Percentiles rank a stretch among this genome's conserved stretches.
Evolutionary conservation across 2,329 filamentous ascomycete species (phyloP).

Genomic region (Huntiella bhutanensis): DNA sequence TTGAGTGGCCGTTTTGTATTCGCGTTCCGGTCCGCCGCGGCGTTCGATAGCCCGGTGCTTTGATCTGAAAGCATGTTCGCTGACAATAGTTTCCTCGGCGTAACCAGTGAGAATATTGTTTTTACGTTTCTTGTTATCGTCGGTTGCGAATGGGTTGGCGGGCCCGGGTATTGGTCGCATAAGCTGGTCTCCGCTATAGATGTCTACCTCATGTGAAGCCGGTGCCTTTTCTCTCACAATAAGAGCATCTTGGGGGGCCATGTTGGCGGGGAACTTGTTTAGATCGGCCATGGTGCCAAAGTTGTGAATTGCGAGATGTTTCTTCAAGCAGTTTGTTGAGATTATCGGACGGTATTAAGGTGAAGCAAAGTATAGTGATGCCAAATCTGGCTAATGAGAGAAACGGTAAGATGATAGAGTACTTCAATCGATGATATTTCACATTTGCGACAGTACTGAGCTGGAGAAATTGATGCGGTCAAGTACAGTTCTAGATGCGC

Average conservation of each 20-base stretch:
- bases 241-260: conserved; percentile 44
- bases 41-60: conserved; percentile 73
- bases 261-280: conserved; percentile 45
- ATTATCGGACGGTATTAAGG: too few relatives aligned
- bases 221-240: conserved; percentile 33
- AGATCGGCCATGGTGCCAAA: conserved; percentile 37
- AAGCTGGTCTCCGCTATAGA: conserved; percentile 55
- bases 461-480: not conserved
- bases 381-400: not conserved
- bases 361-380: not conserved
- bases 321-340: too few relatives aligned
- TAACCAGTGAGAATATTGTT: conserved; percentile 61
- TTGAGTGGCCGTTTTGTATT: conserved; percentile 33
- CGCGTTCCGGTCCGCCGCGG: conserved; percentile 35
- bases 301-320: not conserved
- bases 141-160: conserved; percentile 53
- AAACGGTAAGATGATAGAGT: not conserved
- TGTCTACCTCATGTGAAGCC: conserved; percentile 40
- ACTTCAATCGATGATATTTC: not conserved
- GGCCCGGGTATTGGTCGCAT: conserved; percentile 48
- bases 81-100: conserved; percentile 75
- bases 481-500: not conserved
- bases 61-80: conserved; percentile 73
- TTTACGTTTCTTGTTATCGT: conserved; percentile 48
- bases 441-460: not conserved